Evolutionary conservation across 139 green algal genomes (phyloP), one percentile per base, ranked within the genome.

Genomic region (Picochlorum sp.): DNA sequence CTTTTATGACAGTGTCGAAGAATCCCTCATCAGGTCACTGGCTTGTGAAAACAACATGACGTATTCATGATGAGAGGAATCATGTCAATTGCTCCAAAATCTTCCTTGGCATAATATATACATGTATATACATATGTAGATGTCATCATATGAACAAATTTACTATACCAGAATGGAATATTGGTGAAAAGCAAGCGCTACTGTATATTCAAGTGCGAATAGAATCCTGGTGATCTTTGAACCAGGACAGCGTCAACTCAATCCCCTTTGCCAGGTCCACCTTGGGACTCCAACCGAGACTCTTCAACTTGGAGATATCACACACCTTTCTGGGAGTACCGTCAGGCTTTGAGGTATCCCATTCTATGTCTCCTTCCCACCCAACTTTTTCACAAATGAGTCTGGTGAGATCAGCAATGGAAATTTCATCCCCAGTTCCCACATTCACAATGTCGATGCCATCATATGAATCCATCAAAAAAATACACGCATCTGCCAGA

Each of bases 281-380:
- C 18, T 62, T 32, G 4, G 34, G 14, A 18, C 6, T 66, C 62
- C 62, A 69, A 26, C 62, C 62, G 3, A 69, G 15, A 6, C n/a
- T 49, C 18, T 21, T 20, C 15, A 69, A 59, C 4, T 23, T 28
- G 4, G 62, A 69, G 15, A 66, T n/a, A 26, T 69, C 62, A 13
- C 51, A 51, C 49, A 71, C 47, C 47, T 71, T 71, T 49, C 64
- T 60, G 18, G 30, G 30, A 28, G 64, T 71, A 23, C 64, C 64
- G 32, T 71, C 64, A 23, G 64, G 64, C 64, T 71, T 62, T 50
- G 28, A 65, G 14, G 13, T 18, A 20, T 71, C 64, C 52, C 52
- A 56, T 16, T 34, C 28, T 18, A 71, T 50, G 13, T 44, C 14
- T 37, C 64, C 64, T n/a, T 56, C 20, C 8, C 11, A 71, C 4